Conservation (phyloP, 371 early-diverging fungal genomes). For the Syncephalastrum monosporum region DNA sequence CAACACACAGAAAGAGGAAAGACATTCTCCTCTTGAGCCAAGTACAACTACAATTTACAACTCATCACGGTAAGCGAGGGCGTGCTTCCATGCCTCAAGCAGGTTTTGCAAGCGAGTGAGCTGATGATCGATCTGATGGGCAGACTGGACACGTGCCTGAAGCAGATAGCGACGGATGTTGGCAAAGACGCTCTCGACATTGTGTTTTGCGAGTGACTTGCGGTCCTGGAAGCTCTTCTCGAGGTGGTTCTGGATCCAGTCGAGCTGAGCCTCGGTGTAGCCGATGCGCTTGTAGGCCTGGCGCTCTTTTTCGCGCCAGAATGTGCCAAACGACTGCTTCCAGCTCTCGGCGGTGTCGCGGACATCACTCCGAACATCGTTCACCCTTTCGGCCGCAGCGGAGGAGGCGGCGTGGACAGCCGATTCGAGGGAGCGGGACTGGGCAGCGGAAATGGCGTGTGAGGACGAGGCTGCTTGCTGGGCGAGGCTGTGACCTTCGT, state of each 20-base stretch:
- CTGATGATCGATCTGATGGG: conserved; percentile 34
- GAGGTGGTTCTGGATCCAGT: conserved; percentile 40
- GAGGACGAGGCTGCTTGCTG: conserved; percentile 5
- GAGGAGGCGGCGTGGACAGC: conserved; percentile 22
- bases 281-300: conserved; percentile 37
- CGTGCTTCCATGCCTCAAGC: conserved; percentile 33
- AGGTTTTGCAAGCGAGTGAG: conserved; percentile 34
- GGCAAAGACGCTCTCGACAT: conserved; percentile 25
- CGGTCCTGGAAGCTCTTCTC: conserved; percentile 27
- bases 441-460: conserved; percentile 12
- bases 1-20: too few relatives aligned
- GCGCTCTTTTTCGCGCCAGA: conserved; percentile 35
- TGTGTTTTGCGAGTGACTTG: conserved; percentile 25
- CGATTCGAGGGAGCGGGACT: conserved; percentile 8
- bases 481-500: conserved; percentile 1
- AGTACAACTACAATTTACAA: too few relatives aligned
- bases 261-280: conserved; percentile 44
- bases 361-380: conserved; percentile 15
- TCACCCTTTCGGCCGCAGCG: conserved; percentile 17
- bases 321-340: conserved; percentile 30
- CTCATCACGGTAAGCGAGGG: neutral
- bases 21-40: too few relatives aligned
- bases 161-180: conserved; percentile 33
- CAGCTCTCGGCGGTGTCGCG: conserved; percentile 15
- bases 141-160: conserved; percentile 35